These are phyloP conservation scores for Phytophthora melonis DNA, from an alignment of 352 stramenopile species.

Conservation along the genomic window DNA sequence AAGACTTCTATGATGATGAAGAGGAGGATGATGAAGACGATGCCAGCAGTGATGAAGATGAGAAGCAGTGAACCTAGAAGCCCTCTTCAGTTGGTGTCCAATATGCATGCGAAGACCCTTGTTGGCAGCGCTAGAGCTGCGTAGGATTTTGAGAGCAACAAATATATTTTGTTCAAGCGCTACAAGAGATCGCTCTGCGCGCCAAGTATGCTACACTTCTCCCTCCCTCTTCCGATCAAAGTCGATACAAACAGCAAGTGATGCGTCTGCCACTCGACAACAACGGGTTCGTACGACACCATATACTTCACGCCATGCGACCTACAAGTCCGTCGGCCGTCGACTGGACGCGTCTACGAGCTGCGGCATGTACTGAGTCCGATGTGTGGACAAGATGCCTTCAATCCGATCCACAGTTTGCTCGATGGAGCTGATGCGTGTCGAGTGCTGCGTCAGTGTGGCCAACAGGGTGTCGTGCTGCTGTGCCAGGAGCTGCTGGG, in stretches of 20 bases:
- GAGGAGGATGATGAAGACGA: conserved; percentile 3
- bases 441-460: conserved; percentile 57
- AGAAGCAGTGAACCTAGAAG: conserved; percentile 15
- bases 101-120: conserved; percentile 6
- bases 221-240: conserved; percentile 11
- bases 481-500: conserved; percentile 69
- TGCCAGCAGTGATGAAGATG: neutral
- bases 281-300: too few species aligned
- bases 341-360: conserved; percentile 5
- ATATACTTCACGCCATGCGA: neutral
- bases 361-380: conserved; percentile 29
- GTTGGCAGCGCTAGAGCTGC: neutral
- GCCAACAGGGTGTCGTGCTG: conserved; percentile 56
- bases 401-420: conserved; percentile 57
- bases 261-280: neutral
- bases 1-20: conserved; percentile 7
- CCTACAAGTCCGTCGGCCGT: conserved; percentile 34
- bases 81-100: conserved; percentile 28
- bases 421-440: conserved; percentile 64
- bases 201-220: conserved; percentile 33
- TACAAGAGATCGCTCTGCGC: conserved; percentile 11
- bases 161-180: conserved; percentile 33
- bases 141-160: conserved; percentile 32
- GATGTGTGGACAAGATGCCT: conserved; percentile 43
- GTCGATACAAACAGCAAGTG: too few species aligned